Evolutionary conservation across 495 filamentous ascomycete genomes (phyloP), one percentile per base, ranked within the genome.

Genomic region (Terfezia boudieri): DNA sequence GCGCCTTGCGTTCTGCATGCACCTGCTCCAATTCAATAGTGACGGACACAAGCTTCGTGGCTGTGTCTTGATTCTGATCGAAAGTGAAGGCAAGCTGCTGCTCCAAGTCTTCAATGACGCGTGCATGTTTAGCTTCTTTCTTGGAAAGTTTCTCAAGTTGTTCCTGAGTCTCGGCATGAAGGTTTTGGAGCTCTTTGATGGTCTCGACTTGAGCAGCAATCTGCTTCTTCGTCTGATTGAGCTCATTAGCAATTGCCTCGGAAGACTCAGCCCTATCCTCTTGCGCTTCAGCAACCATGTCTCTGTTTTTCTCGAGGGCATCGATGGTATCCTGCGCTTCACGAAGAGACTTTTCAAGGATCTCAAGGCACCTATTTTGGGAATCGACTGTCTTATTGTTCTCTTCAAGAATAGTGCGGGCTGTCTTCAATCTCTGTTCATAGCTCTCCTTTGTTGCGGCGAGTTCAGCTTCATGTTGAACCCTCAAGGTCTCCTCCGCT

Each of bases 81-180:
- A 83, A 98, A 68, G 85, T 94, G 64, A 73, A 85, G 57, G 84
- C 82, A n/a, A 99, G 77, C 61, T 99, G 89, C 57, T 99, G 87
- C 67, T 99, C 90, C 16, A 99, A 79, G 68, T 96, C 90, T 63
- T 95, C 86, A 8, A 96, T 83, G 9, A 99, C 71, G 49, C 83
- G 79, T 14, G 83, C 83, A 67, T 88, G 89, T 71, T 90, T 92
- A 69, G 86, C 68, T 67, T 83, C 81, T 66, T 81, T 77, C 43
- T 72, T 69, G 11, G 63, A 70, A 52, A 81, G 68, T 56, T 71
- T 73, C 53, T 78, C 74, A 48, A 84, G 67, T 38, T 82, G 72
- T 16, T 67, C 64, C 49, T 65, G 55, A 11, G 52, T 49, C 23
- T 58, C 48, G 32, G 48, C 57, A 36, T 62, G 62, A n/a, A 60